These are phyloP conservation scores for Mrakiaceae sp. DNA, from an alignment of 1,284 basidiomycete genomes.

Conservation along the genomic window DNA sequence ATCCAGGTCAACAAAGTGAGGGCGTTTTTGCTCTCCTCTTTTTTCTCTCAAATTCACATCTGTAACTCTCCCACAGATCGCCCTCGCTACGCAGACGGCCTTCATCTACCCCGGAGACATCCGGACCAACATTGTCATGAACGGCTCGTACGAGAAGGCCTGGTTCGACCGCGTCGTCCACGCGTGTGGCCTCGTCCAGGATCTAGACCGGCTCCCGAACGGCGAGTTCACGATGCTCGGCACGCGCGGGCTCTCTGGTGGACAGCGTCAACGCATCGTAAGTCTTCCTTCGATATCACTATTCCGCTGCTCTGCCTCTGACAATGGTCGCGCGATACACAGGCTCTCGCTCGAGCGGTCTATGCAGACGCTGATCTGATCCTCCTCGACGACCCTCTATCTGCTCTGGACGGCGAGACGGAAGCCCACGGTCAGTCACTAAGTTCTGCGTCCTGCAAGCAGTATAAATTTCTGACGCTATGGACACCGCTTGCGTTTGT, in stretches of 20 bases:
- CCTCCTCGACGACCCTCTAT: conserved; percentile 54
- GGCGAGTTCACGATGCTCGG: conserved; percentile 3
- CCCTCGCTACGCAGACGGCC: conserved; percentile 7
- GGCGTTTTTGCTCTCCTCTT: background rate
- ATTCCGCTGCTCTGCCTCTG: background rate
- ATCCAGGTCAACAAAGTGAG: background rate
- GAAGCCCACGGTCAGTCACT: background rate
- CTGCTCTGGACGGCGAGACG: conserved; percentile 48
- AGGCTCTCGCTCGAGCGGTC: conserved; percentile 35
- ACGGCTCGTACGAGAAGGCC: background rate
- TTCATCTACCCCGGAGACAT: conserved; percentile 13
- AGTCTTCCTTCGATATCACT: background rate
- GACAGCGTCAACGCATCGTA: conserved; percentile 14
- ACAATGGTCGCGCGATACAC: background rate
- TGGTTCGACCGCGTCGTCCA: conserved; percentile 5
- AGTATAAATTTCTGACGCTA: background rate
- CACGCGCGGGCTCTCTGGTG: conserved; percentile 6
- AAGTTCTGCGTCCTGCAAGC: background rate
- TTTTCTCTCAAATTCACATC: background rate
- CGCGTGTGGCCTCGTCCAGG: conserved; percentile 5
- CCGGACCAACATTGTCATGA: conserved; percentile 10
- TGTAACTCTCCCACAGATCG: background rate
- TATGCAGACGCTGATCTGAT: conserved; percentile 22
- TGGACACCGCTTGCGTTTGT: background rate
- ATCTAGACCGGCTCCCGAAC: conserved; percentile 8